Evolutionary conservation across 768 basidiomycete species (phyloP).

Genomic region (Lanmaoa pseudosensibilis): DNA sequence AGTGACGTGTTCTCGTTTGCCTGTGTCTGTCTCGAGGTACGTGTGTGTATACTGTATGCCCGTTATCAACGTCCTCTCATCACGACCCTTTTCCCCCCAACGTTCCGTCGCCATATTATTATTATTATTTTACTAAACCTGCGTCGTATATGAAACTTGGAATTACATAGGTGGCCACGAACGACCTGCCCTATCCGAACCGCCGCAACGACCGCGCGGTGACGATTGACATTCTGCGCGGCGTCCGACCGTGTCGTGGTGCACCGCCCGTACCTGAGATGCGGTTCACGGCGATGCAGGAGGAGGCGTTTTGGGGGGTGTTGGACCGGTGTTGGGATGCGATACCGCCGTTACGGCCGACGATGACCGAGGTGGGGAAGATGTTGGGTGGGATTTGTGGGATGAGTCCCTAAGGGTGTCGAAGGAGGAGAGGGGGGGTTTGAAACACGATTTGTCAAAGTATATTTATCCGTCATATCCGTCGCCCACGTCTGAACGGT

Average conservation of each 20-base stretch:
- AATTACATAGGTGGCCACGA: slow-evolving; percentile 51
- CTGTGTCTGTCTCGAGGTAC: slow-evolving; percentile 58
- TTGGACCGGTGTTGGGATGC: slow-evolving; percentile 49
- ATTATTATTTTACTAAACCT: too few relatives aligned
- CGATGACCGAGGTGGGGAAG: slow-evolving; percentile 40
- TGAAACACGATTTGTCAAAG: not conserved
- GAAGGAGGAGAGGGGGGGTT: too few relatives aligned
- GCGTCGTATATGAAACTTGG: too few relatives aligned
- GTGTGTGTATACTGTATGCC: not conserved
- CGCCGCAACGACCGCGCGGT: slow-evolving; percentile 57
- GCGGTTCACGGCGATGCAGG: slow-evolving; percentile 17
- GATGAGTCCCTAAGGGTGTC: not conserved
- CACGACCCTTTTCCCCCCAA: too few relatives aligned
- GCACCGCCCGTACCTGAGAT: slow-evolving; percentile 22
- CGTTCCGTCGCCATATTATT: not conserved
- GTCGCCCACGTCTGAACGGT: not conserved
- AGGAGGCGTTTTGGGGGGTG: slow-evolving; percentile 43
- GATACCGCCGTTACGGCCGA: slow-evolving; percentile 39
- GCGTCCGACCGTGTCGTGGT: slow-evolving; percentile 46
- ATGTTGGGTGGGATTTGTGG: slow-evolving; percentile 12
- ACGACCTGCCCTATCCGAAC: slow-evolving; percentile 50
- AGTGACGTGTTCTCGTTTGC: slow-evolving; percentile 65
- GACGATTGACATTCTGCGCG: slow-evolving; percentile 53
- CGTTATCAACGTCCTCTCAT: too few relatives aligned
- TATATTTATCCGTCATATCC: not conserved